These are phyloP conservation scores for Apiospora pterosperma DNA, from an alignment of 2,329 filamentous ascomycete species.

Conservation along the genomic window DNA sequence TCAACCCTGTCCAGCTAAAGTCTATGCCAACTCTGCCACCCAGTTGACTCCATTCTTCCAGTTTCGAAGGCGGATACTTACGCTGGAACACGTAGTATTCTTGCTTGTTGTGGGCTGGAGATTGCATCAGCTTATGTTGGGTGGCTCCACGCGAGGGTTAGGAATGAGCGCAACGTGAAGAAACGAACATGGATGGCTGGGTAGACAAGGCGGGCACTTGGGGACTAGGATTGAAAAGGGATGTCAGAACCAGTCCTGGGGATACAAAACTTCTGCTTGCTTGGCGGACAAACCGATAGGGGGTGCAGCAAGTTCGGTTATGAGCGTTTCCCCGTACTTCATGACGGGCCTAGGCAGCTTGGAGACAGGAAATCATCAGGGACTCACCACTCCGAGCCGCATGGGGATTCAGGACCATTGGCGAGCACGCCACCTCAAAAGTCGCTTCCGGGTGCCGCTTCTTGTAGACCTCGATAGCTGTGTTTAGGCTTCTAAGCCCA, in stretches of 20 bases:
- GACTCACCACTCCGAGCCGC: slow-evolving; percentile 26
- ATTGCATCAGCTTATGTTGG: background rate
- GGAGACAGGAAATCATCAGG: background rate
- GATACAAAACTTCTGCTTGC: background rate
- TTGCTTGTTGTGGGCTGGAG: slow-evolving; percentile 32
- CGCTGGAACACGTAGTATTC: slow-evolving; percentile 31
- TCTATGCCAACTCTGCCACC: slow-evolving; percentile 34
- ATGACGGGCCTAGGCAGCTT: background rate
- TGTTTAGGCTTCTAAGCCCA: slow-evolving; percentile 42
- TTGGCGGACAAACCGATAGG: too few species aligned
- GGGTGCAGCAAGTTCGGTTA: too few species aligned
- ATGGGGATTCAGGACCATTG: slow-evolving; percentile 38
- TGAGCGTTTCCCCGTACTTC: background rate
- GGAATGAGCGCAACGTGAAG: background rate
- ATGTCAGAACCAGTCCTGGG: background rate
- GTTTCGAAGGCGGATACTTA: slow-evolving; percentile 21
- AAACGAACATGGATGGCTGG: background rate
- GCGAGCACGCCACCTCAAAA: slow-evolving; percentile 45
- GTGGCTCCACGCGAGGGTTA: background rate
- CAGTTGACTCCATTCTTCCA: slow-evolving; percentile 18
- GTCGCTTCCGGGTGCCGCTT: slow-evolving; percentile 36
- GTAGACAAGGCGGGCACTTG: background rate
- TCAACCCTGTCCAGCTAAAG: slow-evolving; percentile 38
- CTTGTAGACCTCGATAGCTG: slow-evolving; percentile 39
- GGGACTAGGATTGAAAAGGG: background rate